Base-by-base conservation (phyloP, 352 stramenopile genomes). In the Pythium volutum region DNA sequence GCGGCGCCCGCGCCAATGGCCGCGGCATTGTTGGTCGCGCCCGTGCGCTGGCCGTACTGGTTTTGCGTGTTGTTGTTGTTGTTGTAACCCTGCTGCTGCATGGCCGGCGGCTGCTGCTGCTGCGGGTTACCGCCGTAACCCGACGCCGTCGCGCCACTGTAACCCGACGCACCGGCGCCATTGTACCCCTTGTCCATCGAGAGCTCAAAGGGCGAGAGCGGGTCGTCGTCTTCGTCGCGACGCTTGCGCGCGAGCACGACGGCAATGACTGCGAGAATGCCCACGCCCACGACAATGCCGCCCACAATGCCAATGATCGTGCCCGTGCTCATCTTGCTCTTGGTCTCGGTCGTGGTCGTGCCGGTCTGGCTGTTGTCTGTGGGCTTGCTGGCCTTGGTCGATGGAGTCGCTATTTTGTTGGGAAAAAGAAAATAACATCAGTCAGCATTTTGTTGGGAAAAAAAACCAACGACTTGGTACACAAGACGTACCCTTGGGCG, bases 141-240 rank as follows among this genome's bases (percentile, higher is more conserved):
- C 33, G 43, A 50, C 36, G 53, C 55, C 4, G 15, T 29, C n/a
- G 55, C 63, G 33, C 49, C 69, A 42, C 72, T 79, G 56, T 87
- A 89, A 34, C 77, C 77, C 33, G 43, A 50, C 36, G 53, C 55
- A 14, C 27, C 48, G 31, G 55, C 63, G 33, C 49, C 69, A 42
- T 73, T 79, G 56, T 87, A 89, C 34, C 77, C 77, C 77, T 92
- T 92, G 73, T 92, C 83, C 81, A 92, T 89, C 33, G 83, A 92
- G 33, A 92, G 73, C 69, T 92, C 81, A 52, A 92, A 92, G 3
- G 83, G 83, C 66, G 83, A 92, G 51, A 92, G 61, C 57, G 83
- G 83, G 52, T 92, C 83, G 55, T 92, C 83, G 31, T 92, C 79
- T 7, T 67, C 54, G 16, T 90, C 78, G 34, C 76, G 75, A 36